Base-by-base conservation (phyloP, 495 filamentous ascomycete species). In the Penicillium taxi region DNA sequence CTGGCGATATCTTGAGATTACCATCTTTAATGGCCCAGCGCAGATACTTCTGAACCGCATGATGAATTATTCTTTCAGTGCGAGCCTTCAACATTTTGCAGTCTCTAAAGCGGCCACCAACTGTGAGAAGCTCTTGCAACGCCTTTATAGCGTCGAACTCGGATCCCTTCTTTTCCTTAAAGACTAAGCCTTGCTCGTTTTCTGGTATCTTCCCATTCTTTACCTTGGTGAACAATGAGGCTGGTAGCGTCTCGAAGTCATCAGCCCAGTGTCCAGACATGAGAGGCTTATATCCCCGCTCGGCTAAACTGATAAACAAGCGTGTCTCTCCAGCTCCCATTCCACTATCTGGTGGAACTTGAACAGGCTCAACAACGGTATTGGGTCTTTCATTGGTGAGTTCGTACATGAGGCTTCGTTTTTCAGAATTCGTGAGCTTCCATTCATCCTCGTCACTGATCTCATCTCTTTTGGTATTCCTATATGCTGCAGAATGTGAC, bases 191-290 rank as follows among this genome's bases (percentile, higher is more conserved):
- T 11, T 21, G 58, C 11, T 58, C 48, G 1, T 54, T 47, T 22
- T 73, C 55, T 0, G 52, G 23, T 6, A 9, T 3, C 1, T 42
- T 8, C 2, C 36, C 16, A 11, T 35, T 28, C 1, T 34, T 18
- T 2, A 9, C 39, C 6, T 26, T 27, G 12, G 67, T 58, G 51
- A 84, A 85, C 1, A 85, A 48, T 7, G 58, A 55, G 4, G 69
- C 59, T 0, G 81, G 80, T 21, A 84, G 55, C 1, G 70, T 80
- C 1, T 48, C 45, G 46, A 82, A 85, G 44, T 85, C 81, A 30
- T 65, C 58, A 24, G 61, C 47, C 77, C 78, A 86, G 34, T 58
- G 48, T 3, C 34, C 29, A 1, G 73, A 73, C 16, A 84, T 45
- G 2, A 82, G 48, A 4, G 75, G 70, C 57, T 82, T 77, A 19